These are phyloP conservation scores for Dacryopinax spathularia DNA, from an alignment of 768 basidiomycete species.

Conservation along the genomic window DNA sequence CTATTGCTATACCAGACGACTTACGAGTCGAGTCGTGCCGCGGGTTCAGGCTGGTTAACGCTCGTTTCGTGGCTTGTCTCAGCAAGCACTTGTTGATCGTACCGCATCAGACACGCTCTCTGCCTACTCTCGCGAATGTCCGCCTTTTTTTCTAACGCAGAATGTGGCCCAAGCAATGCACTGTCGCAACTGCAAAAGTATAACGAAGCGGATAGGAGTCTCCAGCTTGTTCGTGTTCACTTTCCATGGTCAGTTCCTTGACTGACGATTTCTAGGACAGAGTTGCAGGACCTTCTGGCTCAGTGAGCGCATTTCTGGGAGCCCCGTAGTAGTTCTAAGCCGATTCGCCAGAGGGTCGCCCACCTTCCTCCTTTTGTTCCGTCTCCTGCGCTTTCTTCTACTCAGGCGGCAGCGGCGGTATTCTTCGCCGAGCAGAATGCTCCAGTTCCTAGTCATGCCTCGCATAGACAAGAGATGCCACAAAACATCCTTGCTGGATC, in stretches of 20 bases:
- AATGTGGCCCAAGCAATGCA: conserved; percentile 79
- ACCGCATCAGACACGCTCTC: too few relatives aligned
- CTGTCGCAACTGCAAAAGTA: conserved; percentile 82
- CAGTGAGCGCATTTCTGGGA: not conserved
- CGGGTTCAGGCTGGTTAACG: too few relatives aligned
- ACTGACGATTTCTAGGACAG: too few relatives aligned
- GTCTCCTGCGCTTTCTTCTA: not conserved
- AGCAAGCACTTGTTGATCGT: too few relatives aligned
- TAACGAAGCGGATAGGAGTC: conserved; percentile 71
- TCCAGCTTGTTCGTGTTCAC: conserved; percentile 65
- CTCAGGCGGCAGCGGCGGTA: not conserved
- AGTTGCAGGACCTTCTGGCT: not conserved
- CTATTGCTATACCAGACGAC: too few relatives aligned
- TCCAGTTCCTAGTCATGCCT: not conserved
- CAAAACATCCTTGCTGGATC: not conserved
- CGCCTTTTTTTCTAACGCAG: conserved; percentile 64
- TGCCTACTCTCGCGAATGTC: too few relatives aligned
- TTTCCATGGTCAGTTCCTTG: too few relatives aligned
- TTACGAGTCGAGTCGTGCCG: too few relatives aligned
- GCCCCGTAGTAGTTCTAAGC: not conserved
- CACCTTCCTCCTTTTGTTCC: not conserved
- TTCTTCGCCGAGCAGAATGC: not conserved
- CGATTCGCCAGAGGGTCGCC: not conserved
- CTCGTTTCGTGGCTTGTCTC: too few relatives aligned
- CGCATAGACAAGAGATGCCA: not conserved